phyloP scores from a whole-genome alignment of 768 basidiomycete species.

The Gymnopilus dilepis region DNA sequence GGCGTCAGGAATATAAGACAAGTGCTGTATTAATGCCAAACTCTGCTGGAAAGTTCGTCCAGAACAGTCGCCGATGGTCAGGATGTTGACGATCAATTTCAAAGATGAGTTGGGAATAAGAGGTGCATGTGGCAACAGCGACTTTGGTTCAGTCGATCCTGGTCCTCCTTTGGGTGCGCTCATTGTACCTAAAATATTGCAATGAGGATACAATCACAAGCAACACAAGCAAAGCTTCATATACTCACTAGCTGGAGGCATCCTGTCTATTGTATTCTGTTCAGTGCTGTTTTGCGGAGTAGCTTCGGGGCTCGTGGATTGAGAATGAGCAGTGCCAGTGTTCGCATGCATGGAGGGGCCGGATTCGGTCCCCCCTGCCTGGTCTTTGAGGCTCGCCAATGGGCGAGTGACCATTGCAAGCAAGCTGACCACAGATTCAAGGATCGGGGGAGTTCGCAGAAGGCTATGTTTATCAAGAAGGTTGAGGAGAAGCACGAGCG shows the following conservation, averaged over 20 bases:
- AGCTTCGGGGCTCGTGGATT: background rate
- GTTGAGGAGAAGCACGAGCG: constrained; percentile 86
- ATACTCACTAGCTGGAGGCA: constrained; percentile 16
- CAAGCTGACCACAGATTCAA: constrained; percentile 90
- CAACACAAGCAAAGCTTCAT: background rate
- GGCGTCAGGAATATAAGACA: constrained; percentile 87
- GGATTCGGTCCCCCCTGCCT: constrained; percentile 34
- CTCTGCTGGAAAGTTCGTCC: constrained; percentile 96
- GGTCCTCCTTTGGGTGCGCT: constrained; percentile 34
- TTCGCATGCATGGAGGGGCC: background rate
- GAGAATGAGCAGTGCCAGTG: background rate
- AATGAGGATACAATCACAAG: too few relatives aligned
- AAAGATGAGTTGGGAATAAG: constrained; percentile 86
- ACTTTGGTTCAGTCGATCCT: constrained; percentile 50
- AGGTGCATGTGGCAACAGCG: constrained; percentile 73
- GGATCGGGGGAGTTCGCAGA: constrained; percentile 85
- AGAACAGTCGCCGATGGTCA: constrained; percentile 97
- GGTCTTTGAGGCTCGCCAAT: constrained; percentile 66
- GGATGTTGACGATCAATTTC: constrained; percentile 92
- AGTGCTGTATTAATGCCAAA: constrained; percentile 87
- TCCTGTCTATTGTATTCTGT: background rate
- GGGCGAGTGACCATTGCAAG: constrained; percentile 90
- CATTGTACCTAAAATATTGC: too few relatives aligned
- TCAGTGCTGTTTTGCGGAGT: background rate
- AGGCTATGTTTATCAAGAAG: constrained; percentile 88